phyloP scores from a whole-genome alignment of 495 filamentous ascomycete species.

The Xylaria telfairii region DNA sequence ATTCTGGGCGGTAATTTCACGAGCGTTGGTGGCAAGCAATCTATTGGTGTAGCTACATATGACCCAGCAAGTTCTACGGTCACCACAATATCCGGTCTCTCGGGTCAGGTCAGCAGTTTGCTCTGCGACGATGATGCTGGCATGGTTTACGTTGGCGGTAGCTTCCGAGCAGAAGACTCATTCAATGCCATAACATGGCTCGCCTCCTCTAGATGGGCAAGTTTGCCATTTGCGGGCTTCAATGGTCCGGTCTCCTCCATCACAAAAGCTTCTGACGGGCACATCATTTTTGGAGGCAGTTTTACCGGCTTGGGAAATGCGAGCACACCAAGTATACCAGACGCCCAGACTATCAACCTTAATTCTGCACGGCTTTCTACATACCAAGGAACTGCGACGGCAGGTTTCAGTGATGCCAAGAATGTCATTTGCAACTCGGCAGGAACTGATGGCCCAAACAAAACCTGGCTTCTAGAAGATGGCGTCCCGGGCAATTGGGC shows the following conservation, averaged over 20 bases:
- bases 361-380: conserved; percentile 74
- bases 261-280: conserved; percentile 73
- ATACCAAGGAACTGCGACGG: conserved; percentile 60
- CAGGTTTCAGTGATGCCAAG: conserved; percentile 76
- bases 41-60: conserved; percentile 81
- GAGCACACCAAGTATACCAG: conserved; percentile 60
- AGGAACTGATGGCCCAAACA: conserved; percentile 66
- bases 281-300: conserved; percentile 90
- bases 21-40: conserved; percentile 77
- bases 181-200: conserved; percentile 91
- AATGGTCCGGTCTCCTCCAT: conserved; percentile 93
- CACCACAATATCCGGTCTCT: conserved; percentile 76
- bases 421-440: conserved; percentile 85
- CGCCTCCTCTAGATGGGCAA: conserved; percentile 74
- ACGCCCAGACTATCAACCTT: conserved; percentile 84
- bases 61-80: conserved; percentile 70
- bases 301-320: conserved; percentile 91
- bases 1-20: conserved; percentile 92
- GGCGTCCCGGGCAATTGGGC: conserved; percentile 82
- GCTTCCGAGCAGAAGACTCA: conserved; percentile 77
- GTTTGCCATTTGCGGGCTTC: conserved; percentile 89
- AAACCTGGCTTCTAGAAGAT: conserved; percentile 86
- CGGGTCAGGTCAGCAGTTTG: conserved; percentile 78
- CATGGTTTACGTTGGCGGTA: conserved; percentile 89
- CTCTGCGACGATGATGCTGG: conserved; percentile 83